Evolutionary conservation across 805 yeast genomes (phyloP), one percentile per base, ranked within the genome.

Genomic region (Lachancea lanzarotensis): DNA sequence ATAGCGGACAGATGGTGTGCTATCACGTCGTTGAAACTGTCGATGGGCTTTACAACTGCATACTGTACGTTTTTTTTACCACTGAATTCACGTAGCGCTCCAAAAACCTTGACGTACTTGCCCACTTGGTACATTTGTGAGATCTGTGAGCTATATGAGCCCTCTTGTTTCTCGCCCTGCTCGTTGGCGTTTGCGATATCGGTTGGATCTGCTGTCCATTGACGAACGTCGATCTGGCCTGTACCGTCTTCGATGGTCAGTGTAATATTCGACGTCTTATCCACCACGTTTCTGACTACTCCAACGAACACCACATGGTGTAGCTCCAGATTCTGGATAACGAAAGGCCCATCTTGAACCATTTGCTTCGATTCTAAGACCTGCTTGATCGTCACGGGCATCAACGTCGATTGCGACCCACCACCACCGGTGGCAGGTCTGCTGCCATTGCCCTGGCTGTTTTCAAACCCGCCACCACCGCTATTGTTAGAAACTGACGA

Each of bases 171-270:
- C 5, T 52, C 57, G 18, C 52, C 57, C 49, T 68, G 52, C 29
- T 22, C 43, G 53, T 36, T 60, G 8, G 67, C 63, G 11, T 68
- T 57, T 40, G 49, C 50, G 51, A 53, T 56, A 35, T 57, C 65
- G 15, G 38, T 48, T 0, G 59, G 58, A 20, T 76, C 78, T 40
- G 73, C 73, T 45, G 70, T 65, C 91, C 91, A 84, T 50, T 75
- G 74, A 54, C 83, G 74, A 39, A 84, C 73, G 20, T 80, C 82
- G 6, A 81, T 69, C 3, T 74, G 67, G 0, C 88, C 89, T 0
- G 93, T 81, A 10, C 93, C 91, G 60, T 84, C 95, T 56, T 84
- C 93, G n/a, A 84, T 57, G 16, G 80, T 78, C 37, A 82, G 59
- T 17, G 67, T 65, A 25, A 81, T 65, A 35, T 79, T 77, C 7